Evolutionary conservation across 2,329 filamentous ascomycete species (phyloP).

Genomic region (Xylaria sp.): DNA sequence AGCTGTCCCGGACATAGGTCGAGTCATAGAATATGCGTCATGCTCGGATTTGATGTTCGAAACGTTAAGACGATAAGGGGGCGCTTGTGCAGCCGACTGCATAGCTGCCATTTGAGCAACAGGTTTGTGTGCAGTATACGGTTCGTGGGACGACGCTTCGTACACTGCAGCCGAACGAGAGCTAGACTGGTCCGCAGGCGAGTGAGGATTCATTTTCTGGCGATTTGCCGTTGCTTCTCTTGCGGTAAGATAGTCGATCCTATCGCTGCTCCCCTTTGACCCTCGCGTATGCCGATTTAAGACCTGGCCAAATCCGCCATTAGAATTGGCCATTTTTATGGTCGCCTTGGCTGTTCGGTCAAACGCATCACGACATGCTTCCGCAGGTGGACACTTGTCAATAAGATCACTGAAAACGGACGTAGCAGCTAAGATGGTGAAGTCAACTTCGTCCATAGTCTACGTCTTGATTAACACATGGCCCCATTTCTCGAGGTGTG

Average conservation of each 20-base stretch:
- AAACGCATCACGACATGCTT: slow-evolving; percentile 94
- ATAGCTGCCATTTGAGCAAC: slow-evolving; percentile 41
- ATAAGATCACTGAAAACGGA: slow-evolving; percentile 92
- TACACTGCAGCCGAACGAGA: slow-evolving; percentile 41
- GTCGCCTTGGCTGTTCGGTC: slow-evolving; percentile 95
- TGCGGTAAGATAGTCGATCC: slow-evolving; percentile 46
- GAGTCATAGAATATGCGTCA: slow-evolving; percentile 53
- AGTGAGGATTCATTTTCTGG: slow-evolving; percentile 39
- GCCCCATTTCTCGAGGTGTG: slow-evolving; percentile 24
- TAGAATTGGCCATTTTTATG: slow-evolving; percentile 91
- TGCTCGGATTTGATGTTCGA: slow-evolving; percentile 52
- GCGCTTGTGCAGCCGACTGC: slow-evolving; percentile 38
- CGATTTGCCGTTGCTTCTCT: slow-evolving; percentile 48
- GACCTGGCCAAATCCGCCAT: slow-evolving; percentile 77
- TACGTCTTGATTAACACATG: slow-evolving; percentile 50
- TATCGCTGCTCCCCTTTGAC: slow-evolving; percentile 42
- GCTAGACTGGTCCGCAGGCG: slow-evolving; percentile 38
- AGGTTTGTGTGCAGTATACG: slow-evolving; percentile 40
- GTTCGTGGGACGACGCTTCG: slow-evolving; percentile 39
- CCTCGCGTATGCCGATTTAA: slow-evolving; percentile 46
- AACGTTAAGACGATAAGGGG: slow-evolving; percentile 46
- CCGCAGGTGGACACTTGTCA: slow-evolving; percentile 92
- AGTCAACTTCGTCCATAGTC: slow-evolving; percentile 97
- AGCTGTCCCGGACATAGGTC: slow-evolving; percentile 53
- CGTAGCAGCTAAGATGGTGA: slow-evolving; percentile 91